phyloP scores from a whole-genome alignment of 257 asterid genomes.

The Striga asiatica region DNA sequence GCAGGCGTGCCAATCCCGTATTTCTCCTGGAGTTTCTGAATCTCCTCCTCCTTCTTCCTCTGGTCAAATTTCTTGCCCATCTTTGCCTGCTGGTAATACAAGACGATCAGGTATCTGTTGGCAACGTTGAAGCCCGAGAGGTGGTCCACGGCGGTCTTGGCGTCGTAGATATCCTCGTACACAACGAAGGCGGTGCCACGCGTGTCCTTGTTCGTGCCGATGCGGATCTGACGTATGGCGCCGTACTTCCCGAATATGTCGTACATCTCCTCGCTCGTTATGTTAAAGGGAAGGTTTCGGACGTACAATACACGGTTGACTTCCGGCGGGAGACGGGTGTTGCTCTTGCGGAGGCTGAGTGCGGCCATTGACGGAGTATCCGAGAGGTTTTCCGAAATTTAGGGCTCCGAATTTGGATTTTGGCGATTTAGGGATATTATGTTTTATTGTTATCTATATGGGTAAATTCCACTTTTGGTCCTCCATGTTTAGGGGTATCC shows the following conservation, averaged over 20 bases:
- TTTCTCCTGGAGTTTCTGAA: constrained; percentile 76
- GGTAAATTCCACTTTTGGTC: too few relatives aligned
- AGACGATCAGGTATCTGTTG: constrained; percentile 65
- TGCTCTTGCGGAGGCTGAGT: constrained; percentile 66
- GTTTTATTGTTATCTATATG: too few relatives aligned
- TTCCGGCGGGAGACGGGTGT: constrained; percentile 91
- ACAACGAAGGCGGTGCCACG: constrained; percentile 94
- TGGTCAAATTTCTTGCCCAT: constrained; percentile 91
- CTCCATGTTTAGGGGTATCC: too few relatives aligned
- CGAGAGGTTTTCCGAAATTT: neutral
- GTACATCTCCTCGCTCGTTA: constrained; percentile 95
- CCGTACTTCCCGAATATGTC: constrained; percentile 92
- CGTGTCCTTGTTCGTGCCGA: constrained; percentile 82
- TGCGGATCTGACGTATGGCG: constrained; percentile 79
- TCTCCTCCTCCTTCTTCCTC: constrained; percentile 90
- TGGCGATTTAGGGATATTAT: constrained; percentile 7
- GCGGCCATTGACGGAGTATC: constrained; percentile 47
- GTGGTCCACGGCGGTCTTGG: constrained; percentile 88
- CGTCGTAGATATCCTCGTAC: constrained; percentile 90
- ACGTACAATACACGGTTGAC: constrained; percentile 78
- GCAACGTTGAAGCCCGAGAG: constrained; percentile 91
- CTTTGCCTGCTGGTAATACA: constrained; percentile 91
- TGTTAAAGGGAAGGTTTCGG: constrained; percentile 83
- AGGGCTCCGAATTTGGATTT: neutral
- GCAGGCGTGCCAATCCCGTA: constrained; percentile 52